Base-by-base conservation (phyloP, 148 eudicot species). In the Rhododendron mucronatum region DNA sequence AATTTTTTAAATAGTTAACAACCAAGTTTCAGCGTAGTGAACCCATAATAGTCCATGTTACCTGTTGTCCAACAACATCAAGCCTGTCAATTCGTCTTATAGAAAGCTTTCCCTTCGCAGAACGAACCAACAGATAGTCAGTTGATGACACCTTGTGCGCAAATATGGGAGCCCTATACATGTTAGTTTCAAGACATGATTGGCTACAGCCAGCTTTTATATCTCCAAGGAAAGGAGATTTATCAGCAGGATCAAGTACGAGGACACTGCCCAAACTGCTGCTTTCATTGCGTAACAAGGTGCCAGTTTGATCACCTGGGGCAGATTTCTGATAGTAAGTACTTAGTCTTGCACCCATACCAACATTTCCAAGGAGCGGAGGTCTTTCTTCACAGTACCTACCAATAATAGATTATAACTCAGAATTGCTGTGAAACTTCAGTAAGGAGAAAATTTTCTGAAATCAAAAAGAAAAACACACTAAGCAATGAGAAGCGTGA, bases 371-470 rank as follows among this genome's bases (percentile, higher is more conserved):
- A 83, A 97, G 89, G 75, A 97, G 93, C 74, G 93, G 89, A 91
- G 99, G 99, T 87, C 99, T 94, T 92, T 95, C 99, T 88, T 97
- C 99, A 88, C 96, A 97, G 76, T 97, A 97, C 91, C 99, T 97
- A 90, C 90, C 89, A 83, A 89, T 30, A 78, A 53, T n/a, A 39
- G 20, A 59, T 59, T 47, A 39, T 63, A 50, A 20, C 35, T 41
- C 14, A 63, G 59, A 77, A 75, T 73, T 28, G 71, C 33, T 5
- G 20, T 1, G 0, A 61, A 59, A 82, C 18, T 33, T 55, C 47
- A 81, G 18, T 55, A 35, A 23, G 44, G 33, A 41, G 76, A 65
- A 63, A 51, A 80, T 30, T 35, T 10, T 51, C 11, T 30, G 26
- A 57, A 80, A 50, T 30, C 63, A 50, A 79, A 16, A 30, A 23